These are phyloP conservation scores for Aspergillus sclerotialis DNA, from an alignment of 2,329 filamentous ascomycete species.

Conservation along the genomic window DNA sequence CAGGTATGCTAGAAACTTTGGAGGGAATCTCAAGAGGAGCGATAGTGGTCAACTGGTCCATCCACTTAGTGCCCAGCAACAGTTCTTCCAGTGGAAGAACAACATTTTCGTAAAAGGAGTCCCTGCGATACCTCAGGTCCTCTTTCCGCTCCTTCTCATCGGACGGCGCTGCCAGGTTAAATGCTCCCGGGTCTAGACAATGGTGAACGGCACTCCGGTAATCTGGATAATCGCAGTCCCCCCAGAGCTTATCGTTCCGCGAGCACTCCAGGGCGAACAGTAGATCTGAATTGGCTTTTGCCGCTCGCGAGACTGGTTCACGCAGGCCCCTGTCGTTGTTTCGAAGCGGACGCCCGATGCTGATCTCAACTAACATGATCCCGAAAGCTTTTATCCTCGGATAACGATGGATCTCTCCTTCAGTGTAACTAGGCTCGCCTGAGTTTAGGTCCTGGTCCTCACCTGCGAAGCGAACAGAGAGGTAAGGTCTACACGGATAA, in stretches of 20 bases:
- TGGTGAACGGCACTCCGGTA: not conserved
- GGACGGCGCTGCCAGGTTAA: not conserved
- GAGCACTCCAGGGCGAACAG: not conserved
- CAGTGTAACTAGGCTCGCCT: not conserved
- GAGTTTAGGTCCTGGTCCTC: not conserved
- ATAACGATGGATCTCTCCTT: not conserved
- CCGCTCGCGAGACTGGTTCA: not conserved
- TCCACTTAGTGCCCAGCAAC: slow-evolving; percentile 3
- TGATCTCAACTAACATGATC: slow-evolving; percentile 3
- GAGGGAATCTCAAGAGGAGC: not conserved
- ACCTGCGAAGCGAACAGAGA: not conserved
- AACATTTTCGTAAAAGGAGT: slow-evolving; percentile 1
- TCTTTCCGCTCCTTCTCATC: not conserved
- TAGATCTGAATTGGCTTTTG: not conserved
- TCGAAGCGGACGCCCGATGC: not conserved
- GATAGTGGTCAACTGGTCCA: not conserved
- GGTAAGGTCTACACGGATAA: not conserved
- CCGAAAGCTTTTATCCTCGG: slow-evolving; percentile 2
- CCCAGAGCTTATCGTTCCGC: not conserved
- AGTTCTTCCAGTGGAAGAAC: slow-evolving; percentile 2
- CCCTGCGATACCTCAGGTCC: not conserved
- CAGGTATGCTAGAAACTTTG: not conserved
- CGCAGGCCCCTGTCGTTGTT: not conserved
- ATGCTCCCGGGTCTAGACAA: not conserved
- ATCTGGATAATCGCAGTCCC: not conserved